Conservation (phyloP, 441 rosid species). For the Kokia cookei region DNA sequence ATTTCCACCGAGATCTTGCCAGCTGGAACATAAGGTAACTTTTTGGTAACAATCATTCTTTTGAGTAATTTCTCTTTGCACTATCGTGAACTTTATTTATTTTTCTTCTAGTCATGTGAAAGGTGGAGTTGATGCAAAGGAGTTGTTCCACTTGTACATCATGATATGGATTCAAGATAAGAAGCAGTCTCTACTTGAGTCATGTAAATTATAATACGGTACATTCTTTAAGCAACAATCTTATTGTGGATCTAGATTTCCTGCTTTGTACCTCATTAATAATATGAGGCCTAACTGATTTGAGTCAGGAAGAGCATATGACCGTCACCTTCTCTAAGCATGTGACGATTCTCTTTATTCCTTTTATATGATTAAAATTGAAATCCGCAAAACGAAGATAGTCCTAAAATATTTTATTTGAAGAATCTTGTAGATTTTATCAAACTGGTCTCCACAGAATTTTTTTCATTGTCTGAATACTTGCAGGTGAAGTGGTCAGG, state of each 20-base stretch:
- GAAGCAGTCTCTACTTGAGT: conserved; percentile 79
- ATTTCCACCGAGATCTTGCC: conserved; percentile 90
- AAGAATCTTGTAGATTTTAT: neutral
- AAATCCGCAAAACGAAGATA: neutral
- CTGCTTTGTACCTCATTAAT: neutral
- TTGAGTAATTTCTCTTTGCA: conserved; percentile 3
- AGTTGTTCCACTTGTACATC: conserved; percentile 85
- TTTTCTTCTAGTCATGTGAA: conserved; percentile 57
- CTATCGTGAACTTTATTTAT: conserved; percentile 15
- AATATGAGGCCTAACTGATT: neutral
- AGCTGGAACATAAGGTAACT: conserved; percentile 76
- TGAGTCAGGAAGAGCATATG: neutral
- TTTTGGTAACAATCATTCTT: conserved; percentile 5
- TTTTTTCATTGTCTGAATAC: conserved; percentile 5
- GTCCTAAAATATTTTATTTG: neutral
- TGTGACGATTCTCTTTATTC: neutral
- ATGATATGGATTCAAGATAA: conserved; percentile 96
- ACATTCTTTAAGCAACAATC: conserved; percentile 6
- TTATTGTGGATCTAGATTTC: neutral
- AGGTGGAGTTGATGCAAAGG: conserved; percentile 95
- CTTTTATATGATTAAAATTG: neutral
- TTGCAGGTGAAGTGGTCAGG: conserved; percentile 96
- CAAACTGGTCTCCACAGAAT: neutral
- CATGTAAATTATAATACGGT: conserved; percentile 95
- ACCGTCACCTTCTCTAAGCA: neutral